These are phyloP conservation scores for Globisporangium spiculum DNA, from an alignment of 352 stramenopile genomes.

Conservation along the genomic window DNA sequence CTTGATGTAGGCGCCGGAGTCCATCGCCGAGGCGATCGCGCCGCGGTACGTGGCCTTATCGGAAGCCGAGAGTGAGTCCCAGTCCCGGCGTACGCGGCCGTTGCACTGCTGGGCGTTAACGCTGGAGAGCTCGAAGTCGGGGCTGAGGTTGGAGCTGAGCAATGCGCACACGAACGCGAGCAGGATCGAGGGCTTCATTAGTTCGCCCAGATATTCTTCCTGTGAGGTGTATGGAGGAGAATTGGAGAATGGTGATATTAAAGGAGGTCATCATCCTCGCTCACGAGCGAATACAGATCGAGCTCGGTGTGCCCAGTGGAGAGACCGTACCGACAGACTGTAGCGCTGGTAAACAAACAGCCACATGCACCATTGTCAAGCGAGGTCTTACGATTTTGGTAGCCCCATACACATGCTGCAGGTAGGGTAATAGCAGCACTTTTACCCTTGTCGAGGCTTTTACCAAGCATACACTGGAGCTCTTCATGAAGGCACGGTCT, in stretches of 20 bases:
- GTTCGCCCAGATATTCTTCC: too few species aligned
- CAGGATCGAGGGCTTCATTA: conserved; percentile 4
- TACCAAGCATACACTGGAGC: background rate
- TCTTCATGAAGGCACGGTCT: background rate
- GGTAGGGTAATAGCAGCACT: background rate
- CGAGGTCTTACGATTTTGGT: background rate
- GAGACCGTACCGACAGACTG: background rate
- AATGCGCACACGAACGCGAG: conserved; percentile 3
- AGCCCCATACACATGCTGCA: background rate
- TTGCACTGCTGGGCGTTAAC: conserved; percentile 16
- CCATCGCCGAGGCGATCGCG: conserved; percentile 27
- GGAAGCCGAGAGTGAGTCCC: conserved; percentile 20
- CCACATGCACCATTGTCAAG: background rate
- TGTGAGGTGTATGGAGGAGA: background rate
- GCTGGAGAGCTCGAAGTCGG: background rate
- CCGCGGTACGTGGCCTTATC: conserved; percentile 33
- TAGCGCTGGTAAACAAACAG: background rate
- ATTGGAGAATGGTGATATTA: conserved; percentile 1
- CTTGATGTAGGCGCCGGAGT: conserved; percentile 25
- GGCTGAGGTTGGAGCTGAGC: conserved; percentile 1
- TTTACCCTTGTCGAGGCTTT: background rate
- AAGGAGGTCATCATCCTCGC: background rate
- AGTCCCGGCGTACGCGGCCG: conserved; percentile 31
- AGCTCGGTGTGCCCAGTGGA: background rate
- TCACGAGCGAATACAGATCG: background rate